Evolutionary conservation across 768 basidiomycete genomes (phyloP), one percentile per base, ranked within the genome.

Genomic region (Cyathus striatus): DNA sequence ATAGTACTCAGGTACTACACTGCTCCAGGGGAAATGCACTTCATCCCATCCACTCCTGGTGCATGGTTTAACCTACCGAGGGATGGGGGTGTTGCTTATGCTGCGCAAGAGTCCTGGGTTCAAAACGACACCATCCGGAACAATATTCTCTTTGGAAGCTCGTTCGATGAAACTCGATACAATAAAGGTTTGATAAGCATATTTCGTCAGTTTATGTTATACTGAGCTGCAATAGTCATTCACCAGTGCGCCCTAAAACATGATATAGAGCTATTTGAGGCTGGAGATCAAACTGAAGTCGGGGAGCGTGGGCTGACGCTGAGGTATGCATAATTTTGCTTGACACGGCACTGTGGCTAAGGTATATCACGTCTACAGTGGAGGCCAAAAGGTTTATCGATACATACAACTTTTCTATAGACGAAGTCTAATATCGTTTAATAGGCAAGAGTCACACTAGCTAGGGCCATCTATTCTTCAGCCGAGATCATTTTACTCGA

Each of bases 71-170:
- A 76, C 48, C 73, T 90, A 5, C 88, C 89, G 20, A 67, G 86
- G 2, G 64, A 63, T 3, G 71, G 71, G 1, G 87, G 89, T 6
- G 73, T 93, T 30, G 80, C 87, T 2, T 90, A 87, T 55, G 85
- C 85, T 5, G 83, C 84, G 2, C 90, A 93, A 57, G 87, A 90
- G 55, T 80, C 84, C 3, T 93, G 87, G 88, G 81, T 90, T 2
- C 76, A 83, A 58, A 90, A 88, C 48, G 84, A 83, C 45, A 88
- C 85, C 0, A 86, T 89, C 41, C 49, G 77, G 61, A 84, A 90
- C 32, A 95, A 94, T 53, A 86, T 95, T 46, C 61, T 87, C 33
- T 94, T 95, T 48, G 87, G 90, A 23, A 62, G 78, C 5, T 74
- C 80, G 0, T 90, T 79, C 46, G 84, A 93, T 36, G 81, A 86